Evolutionary conservation across 2,329 filamentous ascomycete genomes (phyloP).

Genomic region (Pseudocercospora cruenta): DNA sequence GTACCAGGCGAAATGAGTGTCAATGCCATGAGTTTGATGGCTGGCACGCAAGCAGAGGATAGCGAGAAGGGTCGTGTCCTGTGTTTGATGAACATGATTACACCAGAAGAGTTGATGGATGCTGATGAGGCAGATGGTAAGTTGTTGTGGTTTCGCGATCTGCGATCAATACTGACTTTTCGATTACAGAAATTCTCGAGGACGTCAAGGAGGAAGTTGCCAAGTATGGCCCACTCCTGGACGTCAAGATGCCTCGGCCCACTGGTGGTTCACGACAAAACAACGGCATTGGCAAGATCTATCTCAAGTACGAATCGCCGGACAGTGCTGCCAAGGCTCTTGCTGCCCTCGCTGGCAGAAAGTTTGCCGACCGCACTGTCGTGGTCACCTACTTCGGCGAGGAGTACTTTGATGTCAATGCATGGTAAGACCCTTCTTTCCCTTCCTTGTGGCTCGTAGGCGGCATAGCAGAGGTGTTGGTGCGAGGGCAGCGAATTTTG

Average conservation of each 20-base stretch:
- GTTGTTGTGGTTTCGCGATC: conserved; percentile 25
- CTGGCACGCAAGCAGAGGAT: conserved; percentile 74
- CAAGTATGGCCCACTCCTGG: conserved; percentile 83
- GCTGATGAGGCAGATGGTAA: conserved; percentile 92
- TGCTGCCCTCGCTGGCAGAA: conserved; percentile 86
- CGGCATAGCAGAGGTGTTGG: conserved; percentile 7
- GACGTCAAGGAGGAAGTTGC: conserved; percentile 90
- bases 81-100: conserved; percentile 98
- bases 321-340: conserved; percentile 83
- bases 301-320: conserved; percentile 82
- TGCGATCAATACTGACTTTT: conserved; percentile 7
- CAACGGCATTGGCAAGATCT: conserved; percentile 95
- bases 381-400: conserved; percentile 96
- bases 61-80: conserved; percentile 84
- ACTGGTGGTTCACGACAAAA: conserved; percentile 80
- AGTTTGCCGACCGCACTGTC: conserved; percentile 95
- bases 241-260: conserved; percentile 92
- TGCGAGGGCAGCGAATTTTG: not conserved
- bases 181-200: conserved; percentile 81
- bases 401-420: conserved; percentile 92
- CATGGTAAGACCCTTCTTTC: conserved; percentile 65
- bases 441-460: not conserved
- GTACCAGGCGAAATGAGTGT: conserved; percentile 94
- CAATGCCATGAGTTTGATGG: conserved; percentile 96
- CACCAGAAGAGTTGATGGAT: conserved; percentile 89